phyloP scores from a whole-genome alignment of 2,329 filamentous ascomycete genomes.

The Sporothrix schenckii region DNA sequence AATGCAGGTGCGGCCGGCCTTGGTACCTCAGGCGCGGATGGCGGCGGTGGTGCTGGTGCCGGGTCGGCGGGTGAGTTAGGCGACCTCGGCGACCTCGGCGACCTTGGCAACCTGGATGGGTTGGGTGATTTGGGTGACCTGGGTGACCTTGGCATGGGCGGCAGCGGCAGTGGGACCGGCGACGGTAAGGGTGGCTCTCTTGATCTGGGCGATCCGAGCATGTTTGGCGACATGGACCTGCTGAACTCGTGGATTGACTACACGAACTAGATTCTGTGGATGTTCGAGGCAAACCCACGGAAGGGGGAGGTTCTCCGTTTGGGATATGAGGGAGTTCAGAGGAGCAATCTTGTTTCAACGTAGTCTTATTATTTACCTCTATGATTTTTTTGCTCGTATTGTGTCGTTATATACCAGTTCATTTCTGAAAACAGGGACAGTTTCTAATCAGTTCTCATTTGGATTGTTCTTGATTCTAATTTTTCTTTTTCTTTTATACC shows the following conservation, averaged over 20 bases:
- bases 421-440: neutral
- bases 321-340: neutral
- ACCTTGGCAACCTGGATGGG: constrained; percentile 28
- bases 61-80: constrained; percentile 30
- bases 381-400: neutral
- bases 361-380: neutral
- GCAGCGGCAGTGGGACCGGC: constrained; percentile 22
- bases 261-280: neutral
- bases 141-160: constrained; percentile 28
- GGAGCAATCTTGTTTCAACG: neutral
- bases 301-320: neutral
- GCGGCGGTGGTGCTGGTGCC: neutral
- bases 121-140: constrained; percentile 33
- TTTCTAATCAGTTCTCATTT: neutral
- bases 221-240: constrained; percentile 38
- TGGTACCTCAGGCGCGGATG: neutral
- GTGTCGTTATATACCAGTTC: neutral
- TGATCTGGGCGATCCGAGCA: constrained; percentile 36
- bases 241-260: constrained; percentile 37
- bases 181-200: constrained; percentile 18
- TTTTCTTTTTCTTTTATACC: neutral
- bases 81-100: constrained; percentile 33
- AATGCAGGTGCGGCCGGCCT: neutral
- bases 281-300: neutral
- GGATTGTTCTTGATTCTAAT: neutral